Conservation (phyloP, 805 yeast species). For the Saccharomycopsis fibuligera region DNA sequence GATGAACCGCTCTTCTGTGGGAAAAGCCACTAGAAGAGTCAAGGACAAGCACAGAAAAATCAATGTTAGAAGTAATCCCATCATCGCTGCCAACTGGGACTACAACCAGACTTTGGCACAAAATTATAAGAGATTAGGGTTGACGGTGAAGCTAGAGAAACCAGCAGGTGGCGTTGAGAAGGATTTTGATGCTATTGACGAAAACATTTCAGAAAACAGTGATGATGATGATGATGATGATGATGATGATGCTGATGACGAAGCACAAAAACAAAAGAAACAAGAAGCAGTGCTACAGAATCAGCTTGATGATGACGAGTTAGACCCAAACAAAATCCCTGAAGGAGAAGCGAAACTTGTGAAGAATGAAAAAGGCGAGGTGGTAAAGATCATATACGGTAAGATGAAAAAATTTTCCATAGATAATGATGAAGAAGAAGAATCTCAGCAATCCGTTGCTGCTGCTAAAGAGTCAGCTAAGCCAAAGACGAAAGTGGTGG, state of each 20-base stretch:
- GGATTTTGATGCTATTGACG: slow-evolving; percentile 31
- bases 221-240: slow-evolving; percentile 14
- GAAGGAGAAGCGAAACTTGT: slow-evolving; percentile 74
- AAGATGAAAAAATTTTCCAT: slow-evolving; percentile 36
- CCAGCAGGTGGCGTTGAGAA: slow-evolving; percentile 81
- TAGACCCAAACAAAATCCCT: slow-evolving; percentile 50
- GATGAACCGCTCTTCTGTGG: slow-evolving; percentile 66
- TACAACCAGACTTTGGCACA: slow-evolving; percentile 71
- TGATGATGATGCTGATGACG: slow-evolving; percentile 23
- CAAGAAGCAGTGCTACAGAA: too few species aligned
- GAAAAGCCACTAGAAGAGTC: slow-evolving; percentile 60
- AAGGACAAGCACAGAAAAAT: slow-evolving; percentile 65
- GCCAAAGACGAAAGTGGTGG: slow-evolving; percentile 50
- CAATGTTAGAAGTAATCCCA: slow-evolving; percentile 64
- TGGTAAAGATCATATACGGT: slow-evolving; percentile 64
- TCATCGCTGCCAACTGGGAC: slow-evolving; percentile 91
- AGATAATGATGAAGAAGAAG: slow-evolving; percentile 30
- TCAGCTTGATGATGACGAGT: slow-evolving; percentile 30
- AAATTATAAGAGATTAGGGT: slow-evolving; percentile 79
- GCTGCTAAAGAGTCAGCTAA: slow-evolving; percentile 21
- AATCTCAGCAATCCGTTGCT: slow-evolving; percentile 23
- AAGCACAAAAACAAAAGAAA: slow-evolving; percentile 21
- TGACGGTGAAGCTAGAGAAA: slow-evolving; percentile 56
- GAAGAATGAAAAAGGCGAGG: slow-evolving; percentile 64
- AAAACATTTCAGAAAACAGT: slow-evolving; percentile 28